Base-by-base conservation (phyloP, 352 stramenopile genomes). In the Sclerospora graminicola region DNA sequence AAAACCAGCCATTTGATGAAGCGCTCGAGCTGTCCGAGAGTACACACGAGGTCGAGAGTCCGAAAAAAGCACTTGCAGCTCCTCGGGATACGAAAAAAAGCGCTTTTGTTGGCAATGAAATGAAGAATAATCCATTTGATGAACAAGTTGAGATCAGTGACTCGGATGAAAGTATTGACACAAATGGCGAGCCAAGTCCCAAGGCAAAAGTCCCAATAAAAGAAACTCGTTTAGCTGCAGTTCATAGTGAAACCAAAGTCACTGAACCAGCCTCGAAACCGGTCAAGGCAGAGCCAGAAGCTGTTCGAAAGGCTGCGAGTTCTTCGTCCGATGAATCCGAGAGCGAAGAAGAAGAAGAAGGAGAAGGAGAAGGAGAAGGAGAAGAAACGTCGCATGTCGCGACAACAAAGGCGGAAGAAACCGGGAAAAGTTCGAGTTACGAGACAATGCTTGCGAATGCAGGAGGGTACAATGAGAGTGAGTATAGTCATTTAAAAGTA, bases 81-180 rank as follows among this genome's bases (percentile, higher is more conserved):
- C 21, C 4, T 26, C 6, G 21, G 21, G 21, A 26, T 3, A 6
- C 6, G 6, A 26, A 26, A 26, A 26, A 3, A 6, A 26, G 21
- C 21, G 21, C 21, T 26, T 3, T 26, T 6, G 76, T 50, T 2
- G 69, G 58, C 0, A 57, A 44, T 10, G 81, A 92, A 52, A 53
- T 77, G 28, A 90, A 89, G 49, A 93, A 93, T 56, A 72, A 76
- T 20, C 81, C 81, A 38, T 90, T 91, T 39, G 83, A 95, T 35
- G 82, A 90, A 57, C 62, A 92, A 57, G 67, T 93, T 6, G 82
- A 92, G 35, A 40, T 94, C 27, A 93, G 82, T 40, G 82, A 93
- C 48, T 93, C 81, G 8, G 81, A 71, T 6, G 82, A 82, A 10
- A 93, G 81, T 30, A 57, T 94, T 18, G 81, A 92, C 45, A 94